Conservation (phyloP, 805 yeast genomes). For the Teunomyces aglyptinius region DNA sequence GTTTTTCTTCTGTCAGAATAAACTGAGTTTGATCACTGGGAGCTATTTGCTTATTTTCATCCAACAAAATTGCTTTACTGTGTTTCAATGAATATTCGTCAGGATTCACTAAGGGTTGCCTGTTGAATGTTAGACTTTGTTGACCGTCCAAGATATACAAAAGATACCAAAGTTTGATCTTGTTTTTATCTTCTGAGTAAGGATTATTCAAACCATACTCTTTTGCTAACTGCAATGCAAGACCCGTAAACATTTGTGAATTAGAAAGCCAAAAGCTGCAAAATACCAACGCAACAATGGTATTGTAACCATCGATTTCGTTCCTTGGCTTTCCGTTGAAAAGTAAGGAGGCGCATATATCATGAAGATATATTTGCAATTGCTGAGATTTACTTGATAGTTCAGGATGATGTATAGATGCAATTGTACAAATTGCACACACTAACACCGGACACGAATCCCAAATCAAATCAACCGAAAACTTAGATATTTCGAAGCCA, state of each 20-base stretch:
- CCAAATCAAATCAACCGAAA: constrained; percentile 52
- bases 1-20: background rate
- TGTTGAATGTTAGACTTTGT: constrained; percentile 58
- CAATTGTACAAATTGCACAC: constrained; percentile 58
- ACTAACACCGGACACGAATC: constrained; percentile 54
- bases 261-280: constrained; percentile 71
- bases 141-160: constrained; percentile 67
- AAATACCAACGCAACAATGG: constrained; percentile 60
- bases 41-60: constrained; percentile 5
- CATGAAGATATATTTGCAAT: constrained; percentile 31
- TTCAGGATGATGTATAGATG: constrained; percentile 58
- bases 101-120: constrained; percentile 54
- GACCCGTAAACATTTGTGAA: constrained; percentile 62
- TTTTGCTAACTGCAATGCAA: constrained; percentile 65
- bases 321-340: constrained; percentile 37
- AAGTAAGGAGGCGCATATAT: constrained; percentile 33
- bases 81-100: constrained; percentile 44
- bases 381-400: constrained; percentile 27
- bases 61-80: constrained; percentile 38
- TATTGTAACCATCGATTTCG: constrained; percentile 53
- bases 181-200: constrained; percentile 31
- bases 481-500: constrained; percentile 58
- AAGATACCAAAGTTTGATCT: constrained; percentile 64
- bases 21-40: background rate
- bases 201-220: constrained; percentile 47